phyloP scores from a whole-genome alignment of 164 flowering plant genomes.

The Sextonia rubra region DNA sequence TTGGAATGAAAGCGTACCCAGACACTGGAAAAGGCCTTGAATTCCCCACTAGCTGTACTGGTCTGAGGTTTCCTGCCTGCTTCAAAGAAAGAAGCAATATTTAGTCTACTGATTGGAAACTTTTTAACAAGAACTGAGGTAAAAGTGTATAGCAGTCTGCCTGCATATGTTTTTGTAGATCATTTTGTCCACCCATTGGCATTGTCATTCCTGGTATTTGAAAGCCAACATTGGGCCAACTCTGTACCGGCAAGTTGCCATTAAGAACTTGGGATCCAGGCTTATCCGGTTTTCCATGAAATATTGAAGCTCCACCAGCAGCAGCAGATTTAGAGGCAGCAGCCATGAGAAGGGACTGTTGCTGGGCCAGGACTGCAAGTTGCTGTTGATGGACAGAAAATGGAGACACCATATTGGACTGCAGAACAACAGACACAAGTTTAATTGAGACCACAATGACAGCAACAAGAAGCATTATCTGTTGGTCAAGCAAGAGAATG shows the following conservation, averaged over 20 bases:
- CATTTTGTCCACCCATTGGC: slow-evolving; percentile 40
- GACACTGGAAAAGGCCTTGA: slow-evolving; percentile 38
- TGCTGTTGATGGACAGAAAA: slow-evolving; percentile 87
- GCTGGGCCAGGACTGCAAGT: slow-evolving; percentile 79
- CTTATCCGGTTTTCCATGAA: slow-evolving; percentile 21
- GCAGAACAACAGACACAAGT: slow-evolving; percentile 21
- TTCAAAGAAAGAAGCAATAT: background rate
- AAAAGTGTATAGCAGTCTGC: slow-evolving; percentile 19
- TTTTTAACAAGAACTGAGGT: background rate
- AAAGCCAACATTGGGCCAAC: slow-evolving; percentile 48
- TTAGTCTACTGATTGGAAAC: background rate
- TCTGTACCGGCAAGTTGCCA: slow-evolving; percentile 32
- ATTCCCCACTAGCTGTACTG: slow-evolving; percentile 32
- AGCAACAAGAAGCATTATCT: too few species aligned
- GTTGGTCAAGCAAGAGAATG: too few species aligned
- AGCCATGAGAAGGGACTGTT: slow-evolving; percentile 85
- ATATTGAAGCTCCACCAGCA: slow-evolving; percentile 10
- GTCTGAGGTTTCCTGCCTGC: slow-evolving; percentile 38
- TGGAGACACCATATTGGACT: slow-evolving; percentile 87
- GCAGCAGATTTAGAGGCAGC: slow-evolving; percentile 59
- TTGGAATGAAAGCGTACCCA: slow-evolving; percentile 33
- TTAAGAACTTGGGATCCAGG: slow-evolving; percentile 24
- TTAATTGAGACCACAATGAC: too few species aligned
- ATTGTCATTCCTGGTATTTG: slow-evolving; percentile 59
- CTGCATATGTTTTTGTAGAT: slow-evolving; percentile 49